Percentiles rank a stretch among this genome's conserved stretches.
Evolutionary conservation across 1,139 yeast species (phyloP).

Genomic region (Lodderomyces metapsilosis): DNA sequence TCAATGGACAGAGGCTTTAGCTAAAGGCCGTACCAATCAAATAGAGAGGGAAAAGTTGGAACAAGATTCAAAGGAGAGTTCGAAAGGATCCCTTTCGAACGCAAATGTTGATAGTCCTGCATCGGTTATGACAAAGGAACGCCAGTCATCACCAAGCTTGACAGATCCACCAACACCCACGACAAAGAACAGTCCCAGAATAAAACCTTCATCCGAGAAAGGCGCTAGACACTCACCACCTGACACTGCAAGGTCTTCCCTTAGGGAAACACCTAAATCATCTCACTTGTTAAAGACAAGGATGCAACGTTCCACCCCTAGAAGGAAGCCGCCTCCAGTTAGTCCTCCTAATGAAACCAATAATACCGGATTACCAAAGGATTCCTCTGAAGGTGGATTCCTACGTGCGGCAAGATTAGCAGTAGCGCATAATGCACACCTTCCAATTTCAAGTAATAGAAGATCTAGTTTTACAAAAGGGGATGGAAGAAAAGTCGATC

Average conservation of each 20-base stretch:
- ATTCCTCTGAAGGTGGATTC: slow-evolving; percentile 23
- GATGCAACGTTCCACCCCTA: slow-evolving; percentile 15
- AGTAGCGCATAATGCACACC: slow-evolving; percentile 34
- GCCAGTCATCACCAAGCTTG: slow-evolving; percentile 23
- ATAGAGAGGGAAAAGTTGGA: slow-evolving; percentile 42
- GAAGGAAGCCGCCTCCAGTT: slow-evolving; percentile 41
- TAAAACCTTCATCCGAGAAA: not conserved
- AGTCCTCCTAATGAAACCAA: slow-evolving; percentile 21
- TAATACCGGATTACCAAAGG: slow-evolving; percentile 33
- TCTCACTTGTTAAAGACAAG: slow-evolving; percentile 10
- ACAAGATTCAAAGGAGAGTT: slow-evolving; percentile 2
- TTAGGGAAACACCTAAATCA: slow-evolving; percentile 2
- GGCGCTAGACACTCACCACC: not conserved
- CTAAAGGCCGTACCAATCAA: slow-evolving; percentile 47
- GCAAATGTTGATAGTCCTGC: not conserved
- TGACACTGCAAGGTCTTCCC: not conserved
- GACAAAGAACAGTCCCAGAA: not conserved
- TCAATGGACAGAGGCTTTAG: slow-evolving; percentile 56
- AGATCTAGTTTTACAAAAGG: slow-evolving; percentile 42
- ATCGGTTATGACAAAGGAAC: slow-evolving; percentile 8
- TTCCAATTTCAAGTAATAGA: slow-evolving; percentile 23
- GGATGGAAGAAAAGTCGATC: slow-evolving; percentile 15
- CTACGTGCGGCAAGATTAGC: slow-evolving; percentile 49
- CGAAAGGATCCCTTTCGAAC: slow-evolving; percentile 5
- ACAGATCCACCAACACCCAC: slow-evolving; percentile 23